phyloP scores from a whole-genome alignment of 2,329 filamentous ascomycete genomes.

The Verticillium dahliae region DNA sequence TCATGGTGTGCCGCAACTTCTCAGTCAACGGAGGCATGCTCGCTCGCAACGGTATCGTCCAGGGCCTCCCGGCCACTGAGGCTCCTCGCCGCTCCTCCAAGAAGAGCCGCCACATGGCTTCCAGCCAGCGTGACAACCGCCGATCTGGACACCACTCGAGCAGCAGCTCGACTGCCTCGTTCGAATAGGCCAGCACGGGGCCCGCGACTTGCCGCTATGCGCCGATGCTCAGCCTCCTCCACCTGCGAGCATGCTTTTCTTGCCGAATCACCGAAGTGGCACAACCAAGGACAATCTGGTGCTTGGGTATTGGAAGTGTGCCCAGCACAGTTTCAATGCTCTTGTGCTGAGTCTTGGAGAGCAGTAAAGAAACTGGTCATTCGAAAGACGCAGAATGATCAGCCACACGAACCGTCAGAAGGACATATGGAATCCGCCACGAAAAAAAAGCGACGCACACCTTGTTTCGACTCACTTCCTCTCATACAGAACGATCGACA shows the following conservation, averaged over 20 bases:
- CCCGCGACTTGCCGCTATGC: background rate
- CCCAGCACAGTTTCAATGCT: no score
- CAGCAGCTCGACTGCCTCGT: conserved; percentile 56
- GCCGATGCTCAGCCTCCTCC: background rate
- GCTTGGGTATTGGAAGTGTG: no score
- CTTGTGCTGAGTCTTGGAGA: no score
- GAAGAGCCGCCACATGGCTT: conserved; percentile 44
- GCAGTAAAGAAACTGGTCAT: background rate
- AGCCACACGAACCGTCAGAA: background rate
- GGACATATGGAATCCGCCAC: conserved; percentile 10
- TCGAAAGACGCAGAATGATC: background rate
- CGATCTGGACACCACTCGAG: conserved; percentile 54
- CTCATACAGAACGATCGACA: conserved; percentile 13
- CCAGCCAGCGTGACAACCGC: conserved; percentile 36
- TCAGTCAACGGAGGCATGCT: conserved; percentile 94
- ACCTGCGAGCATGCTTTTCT: background rate
- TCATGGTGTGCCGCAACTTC: conserved; percentile 97
- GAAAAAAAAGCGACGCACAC: conserved; percentile 15
- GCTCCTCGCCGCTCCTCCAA: conserved; percentile 42
- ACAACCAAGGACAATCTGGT: background rate
- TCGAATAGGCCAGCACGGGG: conserved; percentile 34
- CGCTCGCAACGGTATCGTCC: conserved; percentile 61
- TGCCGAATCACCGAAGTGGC: background rate
- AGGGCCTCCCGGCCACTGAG: conserved; percentile 54
- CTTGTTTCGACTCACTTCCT: conserved; percentile 7